Base-by-base conservation (phyloP, 768 basidiomycete genomes). In the Strobilomyces dryophilus region DNA sequence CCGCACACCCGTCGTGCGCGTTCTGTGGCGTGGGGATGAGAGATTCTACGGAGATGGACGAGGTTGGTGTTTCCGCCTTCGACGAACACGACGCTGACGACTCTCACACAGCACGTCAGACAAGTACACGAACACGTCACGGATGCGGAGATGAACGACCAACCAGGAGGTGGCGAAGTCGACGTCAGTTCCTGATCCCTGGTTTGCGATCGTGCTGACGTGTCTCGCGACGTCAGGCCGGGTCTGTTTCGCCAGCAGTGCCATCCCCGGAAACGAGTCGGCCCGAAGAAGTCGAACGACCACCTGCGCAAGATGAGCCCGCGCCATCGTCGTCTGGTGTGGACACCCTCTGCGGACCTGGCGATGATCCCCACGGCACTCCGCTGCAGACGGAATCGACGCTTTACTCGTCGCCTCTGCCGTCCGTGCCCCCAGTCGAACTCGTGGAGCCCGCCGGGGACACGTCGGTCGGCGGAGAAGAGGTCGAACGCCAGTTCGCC, bases 1-100 rank as follows among this genome's bases (percentile, higher is more conserved):
- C 60, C 17, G 47, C 47, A 14, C 66, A 67, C 14, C 62, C 61
- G 14, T 53, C 61, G 11, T 67, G 66, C 43, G 26, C 26, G 2
- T 32, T 52, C 37, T 68, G 66, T 29, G 57, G 58, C 5, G 15
- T 59, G 20, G 57, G 66, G 3, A 56, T 39, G 46, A 60, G 49
- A 37, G 53, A 52, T 36, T 1, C 36, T 27, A 39, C 24, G 8
- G 61, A 61, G 7, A 56, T 67, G 54, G 50, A 53, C 5, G 58
- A 67, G 56, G 66, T 67, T 39, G 15, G 62, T 63, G 26, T 42
- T 5, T 27, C 42, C 31, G 4, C 7, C 27, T 18, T 8, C 15
- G 50, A 12, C 36, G 14, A 31, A 45, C 50, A 45, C 37, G 20
- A 51, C 31, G 26, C 54, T 63, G 5, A 67, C 26, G 41, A 31